Evolutionary conservation across 2,329 filamentous ascomycete genomes (phyloP), one percentile per base, ranked within the genome.

Genomic region (Helotiales sp.): DNA sequence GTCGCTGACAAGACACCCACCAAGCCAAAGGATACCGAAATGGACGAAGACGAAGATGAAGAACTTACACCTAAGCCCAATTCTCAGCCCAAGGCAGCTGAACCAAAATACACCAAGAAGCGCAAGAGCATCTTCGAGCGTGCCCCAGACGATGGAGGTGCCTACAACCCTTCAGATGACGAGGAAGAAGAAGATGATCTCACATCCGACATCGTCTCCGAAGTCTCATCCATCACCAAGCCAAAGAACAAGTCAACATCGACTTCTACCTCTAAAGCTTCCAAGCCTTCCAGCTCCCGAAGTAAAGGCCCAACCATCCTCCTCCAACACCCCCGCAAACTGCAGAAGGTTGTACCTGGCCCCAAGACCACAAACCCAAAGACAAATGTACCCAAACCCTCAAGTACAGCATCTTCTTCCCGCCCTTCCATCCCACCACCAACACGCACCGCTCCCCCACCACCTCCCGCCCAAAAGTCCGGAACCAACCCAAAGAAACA

Each of bases 111-210:
- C 24, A 43, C 50, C 17, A 70, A 69, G 60, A 71, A 71, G 68
- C 71, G 71, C 50, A 75, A 73, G 70, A 72, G 68, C 26, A 61
- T 47, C 43, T 72, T 71, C 24, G 57, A 69, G 47, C 52, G 65
- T 22, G 8, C 66, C 11, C 63, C 67, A 5, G 66, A 75, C 59
- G 70, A 75, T 59, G 71, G 69, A 47, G 69, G 64, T 22, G 34
- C 32, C 22, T 75, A 72, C 45, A 69, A 69, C 30, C 73, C 71
- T 28, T 30, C 26, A 6, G 49, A 30, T 20, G 68, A 70, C 13
- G 54, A 67, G 10, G 69, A 66, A 17, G 69, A 70, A 4, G 70
- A 71, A 4, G 63, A 66, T 17, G 70, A 71, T 11, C 15, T 60
- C 15, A 32, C 32, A 11, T 54, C 30, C 30, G 60, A 62, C 6